Conservation (phyloP, 1,284 basidiomycete genomes). For the Melampsora americana region DNA sequence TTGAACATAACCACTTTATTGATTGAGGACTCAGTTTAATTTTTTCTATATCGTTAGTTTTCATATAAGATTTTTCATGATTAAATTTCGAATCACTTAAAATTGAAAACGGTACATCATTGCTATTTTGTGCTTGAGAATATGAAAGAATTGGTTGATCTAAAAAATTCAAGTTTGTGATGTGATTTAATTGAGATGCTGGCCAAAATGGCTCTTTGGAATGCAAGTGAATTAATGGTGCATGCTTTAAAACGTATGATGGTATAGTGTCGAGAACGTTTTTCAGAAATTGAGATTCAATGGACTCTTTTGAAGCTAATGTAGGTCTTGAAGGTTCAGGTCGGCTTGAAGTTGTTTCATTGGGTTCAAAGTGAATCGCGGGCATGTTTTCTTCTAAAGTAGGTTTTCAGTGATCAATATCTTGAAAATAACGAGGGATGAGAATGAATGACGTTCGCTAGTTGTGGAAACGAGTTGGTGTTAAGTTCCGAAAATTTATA, state of each 20-base stretch:
- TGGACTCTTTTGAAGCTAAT: too few relatives aligned
- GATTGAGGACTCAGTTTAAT: slow-evolving; percentile 6
- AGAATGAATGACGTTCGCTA: too few relatives aligned
- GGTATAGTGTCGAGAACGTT: slow-evolving; percentile 13
- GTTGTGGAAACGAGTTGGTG: too few relatives aligned
- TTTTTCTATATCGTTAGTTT: not conserved
- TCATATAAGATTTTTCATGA: slow-evolving; percentile 28
- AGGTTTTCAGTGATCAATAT: too few relatives aligned
- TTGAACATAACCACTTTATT: slow-evolving; percentile 19
- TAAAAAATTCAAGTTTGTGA: slow-evolving; percentile 5
- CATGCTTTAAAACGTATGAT: slow-evolving; percentile 24
- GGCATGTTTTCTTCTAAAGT: too few relatives aligned
- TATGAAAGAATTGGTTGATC: not conserved
- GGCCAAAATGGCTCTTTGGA: slow-evolving; percentile 40
- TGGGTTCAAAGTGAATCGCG: too few relatives aligned
- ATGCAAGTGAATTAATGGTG: slow-evolving; percentile 29
- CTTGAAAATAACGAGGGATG: too few relatives aligned
- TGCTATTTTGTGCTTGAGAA: not conserved
- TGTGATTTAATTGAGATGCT: slow-evolving; percentile 16
- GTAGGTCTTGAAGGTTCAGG: too few relatives aligned
- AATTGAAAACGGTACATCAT: slow-evolving; percentile 9
- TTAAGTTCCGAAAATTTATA: too few relatives aligned
- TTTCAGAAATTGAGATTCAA: not conserved
- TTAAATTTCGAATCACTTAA: slow-evolving; percentile 10
- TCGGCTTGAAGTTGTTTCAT: too few relatives aligned